Evolutionary conservation across 2,329 filamentous ascomycete genomes (phyloP), one percentile per base, ranked within the genome.

Genomic region (Beauveria sp.): DNA sequence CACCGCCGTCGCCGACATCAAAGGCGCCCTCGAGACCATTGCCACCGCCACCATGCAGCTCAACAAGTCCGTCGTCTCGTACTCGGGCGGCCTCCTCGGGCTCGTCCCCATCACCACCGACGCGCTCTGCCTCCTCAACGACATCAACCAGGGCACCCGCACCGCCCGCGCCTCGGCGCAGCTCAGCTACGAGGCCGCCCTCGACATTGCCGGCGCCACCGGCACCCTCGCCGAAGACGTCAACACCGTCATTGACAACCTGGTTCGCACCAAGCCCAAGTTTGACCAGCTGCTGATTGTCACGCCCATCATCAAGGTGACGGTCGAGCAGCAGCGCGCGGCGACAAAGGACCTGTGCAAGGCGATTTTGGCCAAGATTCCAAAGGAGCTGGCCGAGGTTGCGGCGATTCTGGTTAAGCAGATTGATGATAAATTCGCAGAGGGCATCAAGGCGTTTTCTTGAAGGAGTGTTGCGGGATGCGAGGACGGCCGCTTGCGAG

Each of bases 281-380:
- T 82, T 82, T 62, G 75, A 80, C 65, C 69, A 69, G 24, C 49
- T 52, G 45, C 67, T 79, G 6, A 58, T 78, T 1, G 65, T 81
- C 42, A 72, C 70, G 52, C 76, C 78, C 0, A 66, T 79, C 42
- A 78, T 82, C 42, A 68, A 79, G 45, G 49, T 77, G 18, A 76
- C 75, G 62, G 66, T 83, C 28, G 66, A 75, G 61, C 63, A 73
- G 7, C 71, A 81, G 69, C 73, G 75, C 66, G 64, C 67, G 1
- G 76, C 78, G 0, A 77, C 76, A 0, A 67, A 68, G 26, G 69
- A 75, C 10, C 73, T 80, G 46, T 73, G 73, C 45, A 63, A 62
- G 3, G 74, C 73, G 0, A 68, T 80, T 10, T 63, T 77, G 8
- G 68, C 63, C 3, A 80, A 80, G 68, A 70, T 80, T 5, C 78